Base-by-base conservation (phyloP, 345 rosid species). In the Eutrema yunnanense region DNA sequence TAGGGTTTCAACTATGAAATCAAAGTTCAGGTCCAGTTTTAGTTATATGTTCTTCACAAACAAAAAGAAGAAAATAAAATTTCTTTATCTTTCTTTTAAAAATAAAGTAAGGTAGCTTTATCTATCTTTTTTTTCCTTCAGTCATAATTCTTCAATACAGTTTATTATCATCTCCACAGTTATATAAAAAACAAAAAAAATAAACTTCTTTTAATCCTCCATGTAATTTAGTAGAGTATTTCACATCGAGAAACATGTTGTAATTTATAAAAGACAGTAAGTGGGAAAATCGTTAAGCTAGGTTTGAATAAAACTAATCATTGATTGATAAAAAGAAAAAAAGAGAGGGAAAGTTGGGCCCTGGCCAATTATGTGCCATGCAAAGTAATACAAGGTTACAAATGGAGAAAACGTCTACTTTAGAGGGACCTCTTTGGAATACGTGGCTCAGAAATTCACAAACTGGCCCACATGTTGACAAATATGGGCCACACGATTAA, bases 391-490 rank as follows among this genome's bases (percentile, higher is more conserved):
- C 47, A 71, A 56, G 76, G 80, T 3, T 59, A 42, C 52, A 57
- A 59, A 64, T 65, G 22, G 36, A n/a, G 55, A 51, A 74, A 51
- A 49, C 57, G 78, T 74, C 78, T n/a, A 60, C 50, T 59, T 37
- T 58, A 7, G 13, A 47, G 66, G 59, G 75, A 63, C 67, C 65
- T 37, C 34, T 47, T 5, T 0, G 2, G 61, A 16, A 70, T 69
- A 48, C 60, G 72, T 76, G 80, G 75, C 80, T 64, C 48, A 30
- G n/a, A 55, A 38, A n/a, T 56, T 63, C 5, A 56, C 42, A 30
- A 33, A 70, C 16, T 72, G 80, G 3, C 52, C 69, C 56, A 52
- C 70, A 40, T 70, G 22, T 69, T 38, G 65, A 69, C 27, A 44
- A 29, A 29, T 69, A 62, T 69, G 74, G 74, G 74, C 38, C 74